Percentiles rank a stretch among this genome's conserved stretches.
Evolutionary conservation across 1,284 basidiomycete species (phyloP).

Genomic region (Rhodotorula sp.): DNA sequence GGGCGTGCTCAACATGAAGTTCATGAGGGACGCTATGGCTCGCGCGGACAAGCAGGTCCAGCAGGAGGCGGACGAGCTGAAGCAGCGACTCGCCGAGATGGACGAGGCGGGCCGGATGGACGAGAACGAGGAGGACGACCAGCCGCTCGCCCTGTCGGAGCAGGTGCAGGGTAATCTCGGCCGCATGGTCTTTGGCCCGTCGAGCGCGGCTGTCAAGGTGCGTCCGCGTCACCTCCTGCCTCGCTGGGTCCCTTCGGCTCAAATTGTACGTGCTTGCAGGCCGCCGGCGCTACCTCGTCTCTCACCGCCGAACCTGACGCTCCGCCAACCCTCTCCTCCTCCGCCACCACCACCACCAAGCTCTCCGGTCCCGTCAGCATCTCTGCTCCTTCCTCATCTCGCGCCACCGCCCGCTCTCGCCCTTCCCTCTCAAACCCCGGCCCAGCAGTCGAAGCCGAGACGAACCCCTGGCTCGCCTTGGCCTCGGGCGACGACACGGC

Average conservation of each 20-base stretch:
- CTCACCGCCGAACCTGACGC: slow-evolving; percentile 12
- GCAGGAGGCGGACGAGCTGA: slow-evolving; percentile 66
- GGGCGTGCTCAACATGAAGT: slow-evolving; percentile 84
- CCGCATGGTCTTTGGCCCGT: slow-evolving; percentile 54
- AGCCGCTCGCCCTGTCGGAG: slow-evolving; percentile 46
- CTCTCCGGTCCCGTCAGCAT: slow-evolving; percentile 38
- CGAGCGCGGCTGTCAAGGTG: slow-evolving; percentile 38
- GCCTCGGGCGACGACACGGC: slow-evolving; percentile 45
- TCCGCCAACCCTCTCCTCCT: slow-evolving; percentile 11
- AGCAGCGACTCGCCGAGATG: slow-evolving; percentile 62
- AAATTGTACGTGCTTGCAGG: slow-evolving; percentile 25
- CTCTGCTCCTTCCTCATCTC: slow-evolving; percentile 20
- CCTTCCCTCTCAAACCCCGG: slow-evolving; percentile 32
- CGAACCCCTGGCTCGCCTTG: slow-evolving; percentile 70
- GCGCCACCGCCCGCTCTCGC: slow-evolving; percentile 4
- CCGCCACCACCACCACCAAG: slow-evolving; percentile 37
- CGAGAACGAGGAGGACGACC: slow-evolving; percentile 49
- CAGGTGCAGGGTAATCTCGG: slow-evolving; percentile 53
- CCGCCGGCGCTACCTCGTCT: neutral
- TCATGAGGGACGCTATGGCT: slow-evolving; percentile 85
- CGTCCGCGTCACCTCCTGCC: neutral
- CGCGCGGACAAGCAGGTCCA: slow-evolving; percentile 62
- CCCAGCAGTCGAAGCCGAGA: slow-evolving; percentile 32
- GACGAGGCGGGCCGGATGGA: slow-evolving; percentile 47
- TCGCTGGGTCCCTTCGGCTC: too few relatives aligned